phyloP scores from a whole-genome alignment of 495 filamentous ascomycete species.

The Tuber borchii region DNA sequence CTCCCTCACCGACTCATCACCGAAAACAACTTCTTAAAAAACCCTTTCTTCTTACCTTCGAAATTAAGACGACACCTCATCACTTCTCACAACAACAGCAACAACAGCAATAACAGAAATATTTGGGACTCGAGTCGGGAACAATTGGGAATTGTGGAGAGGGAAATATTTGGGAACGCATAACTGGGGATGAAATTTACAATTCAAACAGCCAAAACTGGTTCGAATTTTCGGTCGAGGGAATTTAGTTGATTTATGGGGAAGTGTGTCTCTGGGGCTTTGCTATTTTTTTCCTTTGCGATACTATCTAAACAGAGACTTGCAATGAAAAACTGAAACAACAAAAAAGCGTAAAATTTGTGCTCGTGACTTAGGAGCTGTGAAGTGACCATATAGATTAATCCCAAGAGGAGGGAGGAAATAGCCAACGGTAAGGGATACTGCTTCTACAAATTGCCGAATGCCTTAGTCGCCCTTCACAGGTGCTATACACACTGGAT shows the following conservation, averaged over 20 bases:
- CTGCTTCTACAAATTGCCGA: not conserved
- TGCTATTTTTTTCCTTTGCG: not conserved
- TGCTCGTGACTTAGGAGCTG: not conserved
- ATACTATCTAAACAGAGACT: not conserved
- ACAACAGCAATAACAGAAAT: not conserved
- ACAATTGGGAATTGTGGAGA: not conserved
- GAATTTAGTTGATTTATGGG: not conserved
- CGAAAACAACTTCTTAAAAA: slow-evolving; percentile 1
- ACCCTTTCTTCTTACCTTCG: not conserved
- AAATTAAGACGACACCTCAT: not conserved
- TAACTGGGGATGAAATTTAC: not conserved
- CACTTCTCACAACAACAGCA: not conserved
- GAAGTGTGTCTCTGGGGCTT: not conserved
- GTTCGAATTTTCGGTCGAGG: not conserved
- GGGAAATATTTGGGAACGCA: not conserved
- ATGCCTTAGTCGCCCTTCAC: not conserved
- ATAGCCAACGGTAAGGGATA: not conserved
- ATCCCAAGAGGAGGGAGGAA: not conserved
- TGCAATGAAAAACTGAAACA: not conserved
- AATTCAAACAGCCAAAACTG: not conserved
- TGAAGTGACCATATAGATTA: not conserved
- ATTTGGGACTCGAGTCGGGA: not conserved
- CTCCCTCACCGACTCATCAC: slow-evolving; percentile 22
- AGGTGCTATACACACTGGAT: not conserved
- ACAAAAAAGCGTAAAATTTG: not conserved